Evolutionary conservation across 1,284 basidiomycete species (phyloP), one percentile per base, ranked within the genome.

Genomic region (Ceratobasidium sp.): DNA sequence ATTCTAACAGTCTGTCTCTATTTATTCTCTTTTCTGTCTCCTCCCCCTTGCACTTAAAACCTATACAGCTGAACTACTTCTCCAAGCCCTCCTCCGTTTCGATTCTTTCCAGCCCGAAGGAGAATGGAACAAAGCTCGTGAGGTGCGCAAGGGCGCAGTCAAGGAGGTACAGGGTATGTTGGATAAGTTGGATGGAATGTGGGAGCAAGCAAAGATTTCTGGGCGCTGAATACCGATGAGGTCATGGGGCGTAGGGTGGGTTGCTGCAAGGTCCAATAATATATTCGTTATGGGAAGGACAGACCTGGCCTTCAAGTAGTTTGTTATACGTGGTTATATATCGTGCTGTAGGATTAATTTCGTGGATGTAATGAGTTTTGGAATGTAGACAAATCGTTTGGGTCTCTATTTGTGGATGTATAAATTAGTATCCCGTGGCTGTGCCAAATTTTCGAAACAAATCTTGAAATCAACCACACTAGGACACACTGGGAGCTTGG

Each of bases 71-170:
- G 93, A 94, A 82, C 82, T 93, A 67, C 85, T 96, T 31, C 85
- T 95, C 31, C 94, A 95, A 81, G 86, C 88, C 17, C 84, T 96
- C 29, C 86, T 96, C 8, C 87, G 92, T 51, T 84, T 96, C 33
- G 94, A 96, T 79, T 90, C 90, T 65, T 86, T 95, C 79, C 83
- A 84, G 41, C 84, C 90, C 31, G 89, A 92, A 64, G 86, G 88
- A 44, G 86, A 89, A 66, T 95, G 93, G 91, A 86, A 88, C 22
- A 85, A 89, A 4, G 93, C 93, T 22, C 85, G 94, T 76, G 83
- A 84, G 76, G 88, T 91, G 80, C 85, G 93, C 75, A 95, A 94
- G 82, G 87, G 86, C 50, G 93, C 91, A 1, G 93, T 95, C 56
- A 89, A 86, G 74, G 85, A 87, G 79, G 88, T 91, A 24, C 90